These are phyloP conservation scores for Marasmius fiardii DNA, from an alignment of 1,284 basidiomycete genomes.

Conservation along the genomic window DNA sequence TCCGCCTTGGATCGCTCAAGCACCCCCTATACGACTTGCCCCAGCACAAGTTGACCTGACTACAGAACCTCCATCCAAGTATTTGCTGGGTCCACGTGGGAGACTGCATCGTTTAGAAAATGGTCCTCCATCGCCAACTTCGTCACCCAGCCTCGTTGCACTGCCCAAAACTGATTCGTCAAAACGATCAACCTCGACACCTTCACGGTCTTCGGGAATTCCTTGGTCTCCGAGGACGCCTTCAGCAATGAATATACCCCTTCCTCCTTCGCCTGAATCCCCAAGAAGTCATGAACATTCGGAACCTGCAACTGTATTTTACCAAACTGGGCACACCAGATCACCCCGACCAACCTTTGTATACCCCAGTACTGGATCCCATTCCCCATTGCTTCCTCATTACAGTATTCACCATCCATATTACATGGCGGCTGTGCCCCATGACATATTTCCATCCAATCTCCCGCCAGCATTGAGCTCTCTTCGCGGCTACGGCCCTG, in stretches of 20 bases:
- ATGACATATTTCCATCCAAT: conserved; percentile 36
- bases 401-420: conserved; percentile 25
- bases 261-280: conserved; percentile 41
- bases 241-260: conserved; percentile 32
- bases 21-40: conserved; percentile 25
- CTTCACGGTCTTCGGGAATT: conserved; percentile 32
- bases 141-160: conserved; percentile 9
- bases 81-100: conserved; percentile 18
- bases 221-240: conserved; percentile 32
- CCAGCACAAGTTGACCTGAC: conserved; percentile 15
- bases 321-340: conserved; percentile 36
- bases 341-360: conserved; percentile 15
- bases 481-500: conserved; percentile 23
- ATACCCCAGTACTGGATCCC: conserved; percentile 37
- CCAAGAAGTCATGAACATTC: conserved; percentile 31
- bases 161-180: conserved; percentile 31
- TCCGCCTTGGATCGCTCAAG: conserved; percentile 36
- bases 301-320: conserved; percentile 55
- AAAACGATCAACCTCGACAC: conserved; percentile 31
- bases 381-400: conserved; percentile 32
- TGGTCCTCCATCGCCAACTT: not conserved
- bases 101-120: conserved; percentile 15
- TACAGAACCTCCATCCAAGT: conserved; percentile 8
- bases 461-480: conserved; percentile 24
- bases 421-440: conserved; percentile 21